These are phyloP conservation scores for Zygotorulaspora chibaensis DNA, from an alignment of 805 yeast species.

Conservation along the genomic window DNA sequence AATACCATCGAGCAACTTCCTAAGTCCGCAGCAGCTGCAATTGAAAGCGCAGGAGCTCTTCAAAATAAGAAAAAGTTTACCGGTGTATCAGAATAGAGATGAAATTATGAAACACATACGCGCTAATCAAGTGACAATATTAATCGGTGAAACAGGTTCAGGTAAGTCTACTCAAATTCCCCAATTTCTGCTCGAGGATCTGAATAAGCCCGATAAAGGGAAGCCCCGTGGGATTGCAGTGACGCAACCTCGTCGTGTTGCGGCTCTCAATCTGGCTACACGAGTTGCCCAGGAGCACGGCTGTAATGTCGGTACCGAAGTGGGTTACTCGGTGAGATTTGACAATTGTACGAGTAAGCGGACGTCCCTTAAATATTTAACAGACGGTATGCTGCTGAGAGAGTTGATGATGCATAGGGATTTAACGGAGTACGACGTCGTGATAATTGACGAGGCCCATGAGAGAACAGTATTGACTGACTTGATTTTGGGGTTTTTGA, in stretches of 20 bases:
- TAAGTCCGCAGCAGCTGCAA: slow-evolving; percentile 33
- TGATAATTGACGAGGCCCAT: slow-evolving; percentile 94
- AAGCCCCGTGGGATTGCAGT: slow-evolving; percentile 64
- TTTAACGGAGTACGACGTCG: slow-evolving; percentile 62
- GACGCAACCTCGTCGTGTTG: slow-evolving; percentile 96
- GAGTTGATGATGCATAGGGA: slow-evolving; percentile 76
- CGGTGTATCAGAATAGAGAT: slow-evolving; percentile 69
- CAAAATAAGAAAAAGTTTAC: slow-evolving; percentile 54
- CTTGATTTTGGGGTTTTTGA: slow-evolving; percentile 81
- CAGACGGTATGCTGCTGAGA: slow-evolving; percentile 96
- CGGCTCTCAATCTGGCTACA: slow-evolving; percentile 89
- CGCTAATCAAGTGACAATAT: slow-evolving; percentile 62
- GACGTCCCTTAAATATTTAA: slow-evolving; percentile 78
- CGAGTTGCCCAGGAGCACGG: slow-evolving; percentile 91
- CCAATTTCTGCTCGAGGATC: slow-evolving; percentile 64
- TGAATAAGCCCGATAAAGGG: slow-evolving; percentile 6
- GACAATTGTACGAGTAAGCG: slow-evolving; percentile 57
- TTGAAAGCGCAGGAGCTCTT: slow-evolving; percentile 43
- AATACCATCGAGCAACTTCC: slow-evolving; percentile 14
- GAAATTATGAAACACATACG: slow-evolving; percentile 53
- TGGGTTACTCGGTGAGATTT: slow-evolving; percentile 92
- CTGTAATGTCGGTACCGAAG: slow-evolving; percentile 67
- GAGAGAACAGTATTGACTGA: slow-evolving; percentile 93
- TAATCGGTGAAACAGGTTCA: slow-evolving; percentile 96
- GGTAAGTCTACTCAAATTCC: slow-evolving; percentile 98